Percentiles rank a stretch among this genome's conserved stretches.
phyloP scores from a whole-genome alignment of 2,329 filamentous ascomycete species.

The Colletotrichum falcatum region DNA sequence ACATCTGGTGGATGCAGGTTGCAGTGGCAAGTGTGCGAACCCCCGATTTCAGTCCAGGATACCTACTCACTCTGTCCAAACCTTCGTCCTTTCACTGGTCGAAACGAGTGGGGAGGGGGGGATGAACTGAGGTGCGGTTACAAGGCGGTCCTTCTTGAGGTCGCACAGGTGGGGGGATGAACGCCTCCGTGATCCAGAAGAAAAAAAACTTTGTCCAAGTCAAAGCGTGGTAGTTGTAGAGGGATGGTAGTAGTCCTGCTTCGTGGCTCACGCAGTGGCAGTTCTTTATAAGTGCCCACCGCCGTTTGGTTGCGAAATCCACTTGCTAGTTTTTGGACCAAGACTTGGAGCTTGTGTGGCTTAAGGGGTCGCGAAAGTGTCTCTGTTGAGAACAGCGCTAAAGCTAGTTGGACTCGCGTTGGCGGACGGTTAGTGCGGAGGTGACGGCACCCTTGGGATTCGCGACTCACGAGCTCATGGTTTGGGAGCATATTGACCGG shows the following conservation, averaged over 20 bases:
- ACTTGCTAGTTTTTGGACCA: slow-evolving; percentile 16
- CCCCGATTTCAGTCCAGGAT: slow-evolving; percentile 31
- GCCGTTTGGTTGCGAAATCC: slow-evolving; percentile 15
- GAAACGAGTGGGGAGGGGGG: slow-evolving; percentile 21
- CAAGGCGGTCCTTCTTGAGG: too few relatives aligned
- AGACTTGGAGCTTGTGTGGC: slow-evolving; percentile 20
- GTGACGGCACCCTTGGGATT: slow-evolving; percentile 20
- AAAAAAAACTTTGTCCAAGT: slow-evolving; percentile 27
- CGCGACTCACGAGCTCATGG: slow-evolving; percentile 25
- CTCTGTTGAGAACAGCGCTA: slow-evolving; percentile 26
- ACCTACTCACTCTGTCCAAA: background rate
- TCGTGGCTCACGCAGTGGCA: slow-evolving; percentile 16
- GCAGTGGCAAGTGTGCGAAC: slow-evolving; percentile 38
- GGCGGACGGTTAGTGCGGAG: slow-evolving; percentile 32
- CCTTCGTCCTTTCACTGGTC: slow-evolving; percentile 20
- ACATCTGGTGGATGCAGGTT: slow-evolving; percentile 17
- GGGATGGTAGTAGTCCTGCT: slow-evolving; percentile 28
- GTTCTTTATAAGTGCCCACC: slow-evolving; percentile 12
- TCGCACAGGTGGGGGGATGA: too few relatives aligned
- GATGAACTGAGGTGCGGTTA: too few relatives aligned
- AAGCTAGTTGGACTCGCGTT: slow-evolving; percentile 13
- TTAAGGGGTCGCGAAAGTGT: slow-evolving; percentile 19
- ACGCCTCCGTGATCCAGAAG: slow-evolving; percentile 32
- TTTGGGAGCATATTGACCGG: slow-evolving; percentile 5
- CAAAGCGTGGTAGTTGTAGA: slow-evolving; percentile 18